A percentile compares a stretch with the other conserved stretches of the same genome.
These are phyloP conservation scores for Cyberlindnera mississippiensis DNA, from an alignment of 805 yeast genomes.

Conservation along the genomic window DNA sequence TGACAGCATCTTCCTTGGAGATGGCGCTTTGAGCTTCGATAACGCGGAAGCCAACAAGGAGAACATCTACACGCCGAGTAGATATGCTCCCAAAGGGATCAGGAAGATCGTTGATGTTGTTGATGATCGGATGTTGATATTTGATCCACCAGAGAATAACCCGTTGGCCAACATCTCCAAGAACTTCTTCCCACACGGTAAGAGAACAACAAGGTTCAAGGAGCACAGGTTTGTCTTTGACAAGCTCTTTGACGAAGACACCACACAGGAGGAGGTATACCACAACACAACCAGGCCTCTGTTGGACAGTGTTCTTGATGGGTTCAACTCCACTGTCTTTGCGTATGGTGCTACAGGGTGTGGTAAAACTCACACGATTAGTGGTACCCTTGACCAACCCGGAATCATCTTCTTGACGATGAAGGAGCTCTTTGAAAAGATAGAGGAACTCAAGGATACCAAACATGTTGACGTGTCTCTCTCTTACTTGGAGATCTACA, in stretches of 20 bases:
- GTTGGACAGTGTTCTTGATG: constrained; percentile 72
- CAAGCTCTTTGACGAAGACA: constrained; percentile 60
- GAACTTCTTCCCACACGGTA: constrained; percentile 35
- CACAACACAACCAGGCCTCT: constrained; percentile 64
- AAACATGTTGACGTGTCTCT: constrained; percentile 57
- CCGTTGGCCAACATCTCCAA: constrained; percentile 39
- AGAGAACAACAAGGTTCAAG: constrained; percentile 45
- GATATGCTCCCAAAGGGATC: constrained; percentile 44
- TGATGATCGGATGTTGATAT: constrained; percentile 80
- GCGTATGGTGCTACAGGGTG: constrained; percentile 98
- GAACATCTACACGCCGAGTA: constrained; percentile 17
- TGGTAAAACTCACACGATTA: constrained; percentile 92
- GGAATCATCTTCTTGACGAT: constrained; percentile 79
- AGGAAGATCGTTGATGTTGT: constrained; percentile 74
- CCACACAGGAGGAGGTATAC: constrained; percentile 68
- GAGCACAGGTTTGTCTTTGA: constrained; percentile 86
- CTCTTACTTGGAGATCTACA: constrained; percentile 84
- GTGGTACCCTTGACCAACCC: constrained; percentile 69
- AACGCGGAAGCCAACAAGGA: constrained; percentile 17
- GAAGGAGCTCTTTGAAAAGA: constrained; percentile 64
- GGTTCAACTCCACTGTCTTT: constrained; percentile 86
- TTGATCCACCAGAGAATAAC: constrained; percentile 76
- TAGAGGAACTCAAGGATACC: constrained; percentile 52
- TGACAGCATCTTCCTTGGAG: constrained; percentile 44
- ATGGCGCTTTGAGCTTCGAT: constrained; percentile 43